phyloP scores from a whole-genome alignment of 352 stramenopile genomes.

The Halophytophthora polymorphica region DNA sequence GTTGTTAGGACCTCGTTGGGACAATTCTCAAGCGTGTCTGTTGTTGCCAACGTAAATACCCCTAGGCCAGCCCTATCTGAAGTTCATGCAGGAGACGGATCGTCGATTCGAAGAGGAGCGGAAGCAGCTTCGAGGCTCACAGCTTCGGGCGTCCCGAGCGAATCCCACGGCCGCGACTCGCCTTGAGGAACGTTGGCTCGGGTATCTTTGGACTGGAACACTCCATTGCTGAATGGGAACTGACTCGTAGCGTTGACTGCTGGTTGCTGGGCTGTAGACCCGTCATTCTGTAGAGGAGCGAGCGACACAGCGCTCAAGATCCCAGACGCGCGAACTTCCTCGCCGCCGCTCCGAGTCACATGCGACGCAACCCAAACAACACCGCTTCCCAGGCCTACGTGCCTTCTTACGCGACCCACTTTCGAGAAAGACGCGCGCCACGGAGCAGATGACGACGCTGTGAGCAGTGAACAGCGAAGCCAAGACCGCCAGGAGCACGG shows the following conservation, averaged over 20 bases:
- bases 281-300: conserved; percentile 25
- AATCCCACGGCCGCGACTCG: not conserved
- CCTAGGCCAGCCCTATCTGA: conserved; percentile 33
- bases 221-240: not conserved
- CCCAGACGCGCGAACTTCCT: conserved; percentile 14
- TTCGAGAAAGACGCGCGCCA: too few relatives aligned
- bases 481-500: too few relatives aligned
- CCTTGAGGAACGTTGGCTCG: conserved; percentile 1
- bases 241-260: not conserved
- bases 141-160: conserved; percentile 1
- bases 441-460: too few relatives aligned
- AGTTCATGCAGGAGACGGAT: conserved; percentile 23
- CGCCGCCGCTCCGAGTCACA: conserved; percentile 23
- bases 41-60: not conserved
- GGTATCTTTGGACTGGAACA: not conserved
- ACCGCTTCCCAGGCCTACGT: conserved; percentile 8
- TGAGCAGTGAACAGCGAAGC: too few relatives aligned
- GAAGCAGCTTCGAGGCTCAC: conserved; percentile 1
- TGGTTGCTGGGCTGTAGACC: conserved; percentile 3
- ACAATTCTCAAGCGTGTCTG: not conserved
- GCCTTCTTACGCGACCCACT: conserved; percentile 22
- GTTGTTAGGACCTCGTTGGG: not conserved
- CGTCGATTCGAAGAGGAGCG: conserved; percentile 16
- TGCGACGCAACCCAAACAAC: conserved; percentile 7
- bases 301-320: conserved; percentile 1